phyloP scores from a whole-genome alignment of 1,284 basidiomycete species.

The Ustilago bromivora region DNA sequence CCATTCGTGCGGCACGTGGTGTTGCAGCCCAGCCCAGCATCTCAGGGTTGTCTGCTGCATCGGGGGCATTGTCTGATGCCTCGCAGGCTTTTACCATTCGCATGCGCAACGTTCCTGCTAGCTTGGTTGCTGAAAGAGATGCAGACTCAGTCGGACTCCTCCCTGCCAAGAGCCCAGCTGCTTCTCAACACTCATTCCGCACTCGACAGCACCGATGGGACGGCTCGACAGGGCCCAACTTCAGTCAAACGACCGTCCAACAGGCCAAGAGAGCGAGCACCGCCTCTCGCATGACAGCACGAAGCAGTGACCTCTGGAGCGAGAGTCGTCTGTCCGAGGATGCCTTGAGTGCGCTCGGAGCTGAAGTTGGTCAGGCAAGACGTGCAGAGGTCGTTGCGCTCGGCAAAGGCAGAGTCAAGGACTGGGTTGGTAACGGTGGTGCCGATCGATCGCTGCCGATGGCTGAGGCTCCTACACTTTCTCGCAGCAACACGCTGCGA shows the following conservation, averaged over 20 bases:
- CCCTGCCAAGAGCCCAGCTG: constrained; percentile 23
- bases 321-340: constrained; percentile 44
- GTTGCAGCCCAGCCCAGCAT: constrained; percentile 9
- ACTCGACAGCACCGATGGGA: constrained; percentile 31
- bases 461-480: constrained; percentile 38
- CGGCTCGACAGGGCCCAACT: constrained; percentile 13
- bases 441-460: constrained; percentile 21
- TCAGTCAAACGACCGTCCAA: constrained; percentile 30
- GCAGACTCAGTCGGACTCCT: constrained; percentile 29
- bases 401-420: constrained; percentile 49
- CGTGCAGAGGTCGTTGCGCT: constrained; percentile 47
- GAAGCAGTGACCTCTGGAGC: constrained; percentile 47
- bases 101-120: constrained; percentile 3
- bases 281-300: constrained; percentile 35
- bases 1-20: constrained; percentile 20
- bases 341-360: constrained; percentile 47
- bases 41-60: constrained; percentile 12
- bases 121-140: constrained; percentile 9
- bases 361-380: constrained; percentile 49
- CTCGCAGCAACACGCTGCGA: constrained; percentile 42
- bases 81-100: constrained; percentile 18
- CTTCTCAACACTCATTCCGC: constrained; percentile 25
- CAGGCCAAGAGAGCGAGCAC: constrained; percentile 28
- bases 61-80: constrained; percentile 13
- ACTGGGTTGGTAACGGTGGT: constrained; percentile 41